Conservation (phyloP, 495 filamentous ascomycete species). For the Aspergillus wentii region DNA sequence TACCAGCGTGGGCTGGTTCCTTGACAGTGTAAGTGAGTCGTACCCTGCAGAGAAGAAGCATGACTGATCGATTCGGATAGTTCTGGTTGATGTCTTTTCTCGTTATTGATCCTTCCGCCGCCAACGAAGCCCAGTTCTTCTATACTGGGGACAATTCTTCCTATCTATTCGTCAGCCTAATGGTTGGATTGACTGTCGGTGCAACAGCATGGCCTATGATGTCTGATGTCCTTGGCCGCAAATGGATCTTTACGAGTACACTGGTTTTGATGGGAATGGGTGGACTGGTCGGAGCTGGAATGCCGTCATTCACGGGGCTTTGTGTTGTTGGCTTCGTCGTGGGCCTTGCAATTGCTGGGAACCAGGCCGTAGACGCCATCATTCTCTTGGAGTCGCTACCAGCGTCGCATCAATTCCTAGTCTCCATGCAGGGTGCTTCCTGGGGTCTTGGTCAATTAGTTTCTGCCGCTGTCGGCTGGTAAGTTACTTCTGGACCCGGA, state of each 20-base stretch:
- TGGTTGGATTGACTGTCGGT: constrained; percentile 18
- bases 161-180: constrained; percentile 10
- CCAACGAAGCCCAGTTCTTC: constrained; percentile 11
- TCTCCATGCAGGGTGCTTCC: constrained; percentile 14
- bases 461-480: constrained; percentile 17
- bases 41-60: background rate
- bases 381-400: constrained; percentile 17
- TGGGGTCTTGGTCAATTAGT: constrained; percentile 19
- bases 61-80: constrained; percentile 6
- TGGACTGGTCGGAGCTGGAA: constrained; percentile 22
- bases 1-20: constrained; percentile 66
- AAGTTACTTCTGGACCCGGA: background rate
- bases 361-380: constrained; percentile 15
- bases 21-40: constrained; percentile 33
- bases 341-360: constrained; percentile 19
- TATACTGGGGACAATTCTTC: constrained; percentile 2
- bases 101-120: constrained; percentile 14
- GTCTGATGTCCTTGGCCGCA: constrained; percentile 19
- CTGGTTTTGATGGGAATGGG: constrained; percentile 20
- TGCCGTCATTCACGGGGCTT: constrained; percentile 17
- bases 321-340: constrained; percentile 17
- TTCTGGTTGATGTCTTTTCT: constrained; percentile 31
- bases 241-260: constrained; percentile 18
- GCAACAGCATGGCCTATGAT: constrained; percentile 19
- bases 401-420: constrained; percentile 17